phyloP scores from a whole-genome alignment of 768 basidiomycete species.

The Artomyces pyxidatus region DNA sequence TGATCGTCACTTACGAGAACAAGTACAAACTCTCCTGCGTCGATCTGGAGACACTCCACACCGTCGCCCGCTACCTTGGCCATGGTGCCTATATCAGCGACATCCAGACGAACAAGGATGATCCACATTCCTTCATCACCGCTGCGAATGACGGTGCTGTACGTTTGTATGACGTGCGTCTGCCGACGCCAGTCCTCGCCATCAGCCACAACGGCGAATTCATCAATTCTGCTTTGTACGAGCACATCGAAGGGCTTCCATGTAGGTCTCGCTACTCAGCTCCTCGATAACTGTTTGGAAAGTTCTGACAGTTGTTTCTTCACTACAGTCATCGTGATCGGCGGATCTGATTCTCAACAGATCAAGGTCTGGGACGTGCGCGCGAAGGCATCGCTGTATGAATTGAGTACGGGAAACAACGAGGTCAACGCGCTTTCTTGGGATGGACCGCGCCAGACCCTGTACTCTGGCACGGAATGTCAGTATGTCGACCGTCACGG shows the following conservation, averaged over 20 bases:
- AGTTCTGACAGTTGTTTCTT: no score
- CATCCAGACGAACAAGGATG: conserved; percentile 28
- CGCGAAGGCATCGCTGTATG: conserved; percentile 27
- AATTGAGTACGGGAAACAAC: conserved; percentile 39
- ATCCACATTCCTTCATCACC: conserved; percentile 30
- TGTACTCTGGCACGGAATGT: conserved; percentile 31
- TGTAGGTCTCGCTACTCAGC: no score
- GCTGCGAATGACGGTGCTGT: conserved; percentile 30
- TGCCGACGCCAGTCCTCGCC: conserved; percentile 28
- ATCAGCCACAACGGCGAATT: conserved; percentile 19
- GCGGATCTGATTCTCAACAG: conserved; percentile 25
- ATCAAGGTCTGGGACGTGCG: conserved; percentile 39
- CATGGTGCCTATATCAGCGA: conserved; percentile 26
- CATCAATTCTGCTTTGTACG: conserved; percentile 21
- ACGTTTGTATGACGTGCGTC: conserved; percentile 32
- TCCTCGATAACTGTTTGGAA: no score
- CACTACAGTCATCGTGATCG: conserved; percentile 18
- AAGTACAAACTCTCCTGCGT: conserved; percentile 15
- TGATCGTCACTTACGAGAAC: neutral
- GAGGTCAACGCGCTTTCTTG: conserved; percentile 27
- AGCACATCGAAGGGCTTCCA: conserved; percentile 19
- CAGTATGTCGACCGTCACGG: conserved; percentile 22
- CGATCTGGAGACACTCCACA: conserved; percentile 24
- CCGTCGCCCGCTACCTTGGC: conserved; percentile 27
- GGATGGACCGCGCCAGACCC: conserved; percentile 20